Percentiles rank a stretch among this genome's conserved stretches.
Conservation (phyloP, 257 asterid species). For the Jacaranda copaia region DNA sequence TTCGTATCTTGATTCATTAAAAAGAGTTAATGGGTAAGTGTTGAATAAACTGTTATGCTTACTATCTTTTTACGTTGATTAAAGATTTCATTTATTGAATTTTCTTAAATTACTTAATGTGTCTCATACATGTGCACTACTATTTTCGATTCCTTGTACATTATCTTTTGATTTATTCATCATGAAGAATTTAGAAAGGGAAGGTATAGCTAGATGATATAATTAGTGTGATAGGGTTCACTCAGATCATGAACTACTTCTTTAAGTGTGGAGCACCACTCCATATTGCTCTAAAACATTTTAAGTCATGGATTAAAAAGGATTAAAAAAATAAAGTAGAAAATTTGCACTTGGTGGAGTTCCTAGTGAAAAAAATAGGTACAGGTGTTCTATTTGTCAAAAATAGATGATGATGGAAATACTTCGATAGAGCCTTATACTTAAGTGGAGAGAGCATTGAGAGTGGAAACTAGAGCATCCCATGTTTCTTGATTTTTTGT, state of each 20-base stretch:
- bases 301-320: neutral
- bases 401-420: neutral
- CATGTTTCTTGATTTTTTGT: conserved; percentile 33
- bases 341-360: neutral
- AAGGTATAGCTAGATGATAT: neutral
- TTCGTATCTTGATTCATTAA: conserved; percentile 73
- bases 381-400: too few species aligned
- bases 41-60: conserved; percentile 51
- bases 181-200: neutral
- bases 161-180: neutral
- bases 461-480: conserved; percentile 32
- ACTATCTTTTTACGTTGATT: neutral
- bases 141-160: neutral
- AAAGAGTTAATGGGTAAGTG: conserved; percentile 48
- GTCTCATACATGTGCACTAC: neutral
- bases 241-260: neutral
- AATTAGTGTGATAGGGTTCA: neutral
- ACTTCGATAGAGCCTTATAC: neutral
- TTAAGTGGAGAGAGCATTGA: conserved; percentile 23
- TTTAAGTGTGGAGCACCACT: neutral
- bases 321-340: neutral
- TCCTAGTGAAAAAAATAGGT: neutral
- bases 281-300: neutral
- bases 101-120: neutral
- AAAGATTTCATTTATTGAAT: conserved; percentile 11